Conservation (phyloP, 345 rosid genomes). For the Heritiera littoralis region DNA sequence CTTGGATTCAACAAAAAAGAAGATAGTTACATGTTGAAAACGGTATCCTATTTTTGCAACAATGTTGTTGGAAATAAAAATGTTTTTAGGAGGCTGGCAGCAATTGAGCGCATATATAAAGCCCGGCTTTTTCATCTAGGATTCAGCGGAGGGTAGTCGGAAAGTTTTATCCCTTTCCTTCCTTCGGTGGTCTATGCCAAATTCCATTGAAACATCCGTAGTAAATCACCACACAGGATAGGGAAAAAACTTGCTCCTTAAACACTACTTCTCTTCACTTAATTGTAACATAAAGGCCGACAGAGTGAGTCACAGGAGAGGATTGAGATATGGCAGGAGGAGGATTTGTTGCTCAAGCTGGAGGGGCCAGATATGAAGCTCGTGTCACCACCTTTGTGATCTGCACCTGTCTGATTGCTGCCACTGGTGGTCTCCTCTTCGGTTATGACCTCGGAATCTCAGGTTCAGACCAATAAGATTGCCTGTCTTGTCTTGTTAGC, state of each 20-base stretch:
- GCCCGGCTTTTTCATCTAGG: not conserved
- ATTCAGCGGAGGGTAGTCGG: not conserved
- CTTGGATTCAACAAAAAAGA: not conserved
- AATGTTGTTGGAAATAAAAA: not conserved
- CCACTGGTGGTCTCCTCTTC: conserved; percentile 83
- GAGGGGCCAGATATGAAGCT: conserved; percentile 46
- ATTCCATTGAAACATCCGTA: not conserved
- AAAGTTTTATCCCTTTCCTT: not conserved
- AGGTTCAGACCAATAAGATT: conserved; percentile 30
- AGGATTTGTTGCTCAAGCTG: conserved; percentile 39
- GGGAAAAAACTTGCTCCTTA: not conserved
- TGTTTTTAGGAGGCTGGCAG: not conserved
- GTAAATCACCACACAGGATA: not conserved
- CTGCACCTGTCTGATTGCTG: conserved; percentile 70
- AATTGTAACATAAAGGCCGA: not conserved
- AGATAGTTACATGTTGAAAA: not conserved
- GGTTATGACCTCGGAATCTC: conserved; percentile 88
- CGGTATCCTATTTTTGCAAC: not conserved
- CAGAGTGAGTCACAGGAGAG: not conserved
- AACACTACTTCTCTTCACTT: not conserved
- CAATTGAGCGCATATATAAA: not conserved
- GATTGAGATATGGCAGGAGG: conserved; percentile 55
- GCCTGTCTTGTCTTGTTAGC: not conserved
- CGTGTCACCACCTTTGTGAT: conserved; percentile 59
- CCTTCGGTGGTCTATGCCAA: not conserved